A percentile compares a stretch with the other conserved stretches of the same genome.
Conservation (phyloP, 2,329 filamentous ascomycete genomes). For the Ceratocystis variospora region DNA sequence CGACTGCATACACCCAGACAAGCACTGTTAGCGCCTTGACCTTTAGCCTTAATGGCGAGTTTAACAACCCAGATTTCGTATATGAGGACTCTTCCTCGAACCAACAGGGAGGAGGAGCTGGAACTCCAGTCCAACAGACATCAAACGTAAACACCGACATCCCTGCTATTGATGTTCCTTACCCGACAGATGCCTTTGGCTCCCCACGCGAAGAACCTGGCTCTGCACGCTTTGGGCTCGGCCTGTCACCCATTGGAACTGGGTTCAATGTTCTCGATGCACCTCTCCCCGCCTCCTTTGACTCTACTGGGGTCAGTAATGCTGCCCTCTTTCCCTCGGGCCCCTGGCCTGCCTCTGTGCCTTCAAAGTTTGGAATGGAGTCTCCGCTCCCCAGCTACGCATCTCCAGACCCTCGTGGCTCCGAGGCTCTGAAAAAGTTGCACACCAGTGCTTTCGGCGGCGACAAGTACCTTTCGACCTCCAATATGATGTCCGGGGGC, state of each 20-base stretch:
- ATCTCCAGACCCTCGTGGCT: slow-evolving; percentile 45
- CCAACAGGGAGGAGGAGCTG: neutral
- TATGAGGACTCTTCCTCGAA: slow-evolving; percentile 28
- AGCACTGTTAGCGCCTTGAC: slow-evolving; percentile 53
- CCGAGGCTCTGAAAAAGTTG: slow-evolving; percentile 49
- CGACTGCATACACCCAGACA: slow-evolving; percentile 42
- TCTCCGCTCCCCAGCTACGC: slow-evolving; percentile 58
- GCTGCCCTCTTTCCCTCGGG: slow-evolving; percentile 66
- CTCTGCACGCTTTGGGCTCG: slow-evolving; percentile 38
- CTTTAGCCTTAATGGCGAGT: slow-evolving; percentile 34
- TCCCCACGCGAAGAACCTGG: slow-evolving; percentile 63
- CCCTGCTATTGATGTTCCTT: slow-evolving; percentile 45
- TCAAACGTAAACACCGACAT: slow-evolving; percentile 44
- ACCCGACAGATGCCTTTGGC: slow-evolving; percentile 53
- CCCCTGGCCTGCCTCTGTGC: slow-evolving; percentile 82
- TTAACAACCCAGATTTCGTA: slow-evolving; percentile 29
- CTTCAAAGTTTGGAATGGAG: slow-evolving; percentile 79
- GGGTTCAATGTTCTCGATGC: slow-evolving; percentile 84
- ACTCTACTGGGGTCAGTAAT: slow-evolving; percentile 88
- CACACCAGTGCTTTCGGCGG: slow-evolving; percentile 51
- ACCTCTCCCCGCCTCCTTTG: slow-evolving; percentile 84
- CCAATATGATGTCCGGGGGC: slow-evolving; percentile 29
- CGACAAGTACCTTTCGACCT: slow-evolving; percentile 40
- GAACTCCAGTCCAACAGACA: slow-evolving; percentile 29
- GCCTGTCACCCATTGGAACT: slow-evolving; percentile 61